Conservation (phyloP, 2,329 filamentous ascomycete genomes). For the Exophiala aquamarina region DNA sequence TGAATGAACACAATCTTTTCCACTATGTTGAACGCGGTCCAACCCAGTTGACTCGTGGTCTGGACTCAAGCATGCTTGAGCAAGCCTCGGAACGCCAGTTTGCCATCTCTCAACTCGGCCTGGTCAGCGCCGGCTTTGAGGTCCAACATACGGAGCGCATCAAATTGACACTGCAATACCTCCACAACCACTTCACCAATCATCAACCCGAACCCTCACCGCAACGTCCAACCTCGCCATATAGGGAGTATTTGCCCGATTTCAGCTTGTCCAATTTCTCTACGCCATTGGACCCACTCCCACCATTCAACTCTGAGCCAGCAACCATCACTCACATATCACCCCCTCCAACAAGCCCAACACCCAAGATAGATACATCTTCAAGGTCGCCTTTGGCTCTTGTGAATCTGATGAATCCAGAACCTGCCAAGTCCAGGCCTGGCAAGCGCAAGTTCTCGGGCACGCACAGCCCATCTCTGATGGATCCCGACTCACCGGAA, state of each 20-base stretch:
- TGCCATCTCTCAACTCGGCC: conserved; percentile 20
- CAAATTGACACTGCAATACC: background rate
- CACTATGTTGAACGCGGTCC: conserved; percentile 15
- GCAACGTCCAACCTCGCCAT: conserved; percentile 7
- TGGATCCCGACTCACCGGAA: too few relatives aligned
- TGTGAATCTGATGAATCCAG: too few relatives aligned
- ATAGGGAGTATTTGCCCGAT: conserved; percentile 6
- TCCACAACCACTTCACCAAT: conserved; percentile 3
- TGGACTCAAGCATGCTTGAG: conserved; percentile 24
- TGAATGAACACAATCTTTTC: conserved; percentile 21
- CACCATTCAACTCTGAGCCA: background rate
- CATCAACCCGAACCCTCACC: conserved; percentile 2
- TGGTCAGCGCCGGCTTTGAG: conserved; percentile 16
- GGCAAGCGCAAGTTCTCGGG: too few relatives aligned
- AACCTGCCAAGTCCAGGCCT: too few relatives aligned
- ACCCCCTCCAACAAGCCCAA: background rate
- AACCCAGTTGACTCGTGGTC: conserved; percentile 12
- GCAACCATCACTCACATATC: too few relatives aligned
- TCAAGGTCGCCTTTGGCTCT: too few relatives aligned
- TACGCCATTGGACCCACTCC: conserved; percentile 3
- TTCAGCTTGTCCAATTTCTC: background rate
- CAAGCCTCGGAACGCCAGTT: conserved; percentile 25
- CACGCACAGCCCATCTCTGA: too few relatives aligned
- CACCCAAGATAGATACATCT: too few relatives aligned
- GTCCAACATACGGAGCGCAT: conserved; percentile 14